These are phyloP conservation scores for Ilyonectria robusta DNA, from an alignment of 2,329 filamentous ascomycete species.

Conservation along the genomic window DNA sequence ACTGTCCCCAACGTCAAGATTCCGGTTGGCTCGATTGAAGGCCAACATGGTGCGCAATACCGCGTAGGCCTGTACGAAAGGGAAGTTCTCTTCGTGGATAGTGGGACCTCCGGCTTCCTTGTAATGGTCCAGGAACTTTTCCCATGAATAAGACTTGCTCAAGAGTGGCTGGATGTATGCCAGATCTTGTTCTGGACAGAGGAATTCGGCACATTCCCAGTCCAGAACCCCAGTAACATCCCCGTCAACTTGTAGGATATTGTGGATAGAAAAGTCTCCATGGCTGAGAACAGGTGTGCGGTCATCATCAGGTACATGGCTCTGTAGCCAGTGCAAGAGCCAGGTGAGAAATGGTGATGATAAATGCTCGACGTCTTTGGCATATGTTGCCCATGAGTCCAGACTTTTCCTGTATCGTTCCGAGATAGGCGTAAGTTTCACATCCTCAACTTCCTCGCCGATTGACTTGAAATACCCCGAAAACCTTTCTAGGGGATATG, in stretches of 20 bases:
- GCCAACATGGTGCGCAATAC: conserved; percentile 1
- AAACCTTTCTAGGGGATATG: background rate
- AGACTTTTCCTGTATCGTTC: conserved; percentile 7
- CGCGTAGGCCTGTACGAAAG: conserved; percentile 10
- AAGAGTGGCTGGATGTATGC: conserved; percentile 12
- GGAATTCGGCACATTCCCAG: conserved; percentile 18
- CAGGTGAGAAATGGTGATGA: conserved; percentile 11
- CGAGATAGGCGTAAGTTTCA: background rate
- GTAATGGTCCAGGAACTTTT: conserved; percentile 14
- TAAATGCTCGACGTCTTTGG: conserved; percentile 11
- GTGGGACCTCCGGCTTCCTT: background rate
- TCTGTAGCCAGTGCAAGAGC: conserved; percentile 10
- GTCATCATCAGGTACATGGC: background rate
- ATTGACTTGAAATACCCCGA: conserved; percentile 1
- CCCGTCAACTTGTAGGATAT: conserved; percentile 7
- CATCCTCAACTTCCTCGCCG: background rate
- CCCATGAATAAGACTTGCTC: conserved; percentile 14
- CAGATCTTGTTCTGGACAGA: conserved; percentile 14
- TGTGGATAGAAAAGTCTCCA: conserved; percentile 14
- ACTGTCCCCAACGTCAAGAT: conserved; percentile 2
- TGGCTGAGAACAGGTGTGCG: conserved; percentile 9
- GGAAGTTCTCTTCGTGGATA: conserved; percentile 8
- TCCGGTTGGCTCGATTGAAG: conserved; percentile 8
- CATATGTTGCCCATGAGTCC: background rate
- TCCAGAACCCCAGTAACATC: conserved; percentile 13